Base-by-base conservation (phyloP, 2,329 filamentous ascomycete genomes). In the Daldinia sp. region DNA sequence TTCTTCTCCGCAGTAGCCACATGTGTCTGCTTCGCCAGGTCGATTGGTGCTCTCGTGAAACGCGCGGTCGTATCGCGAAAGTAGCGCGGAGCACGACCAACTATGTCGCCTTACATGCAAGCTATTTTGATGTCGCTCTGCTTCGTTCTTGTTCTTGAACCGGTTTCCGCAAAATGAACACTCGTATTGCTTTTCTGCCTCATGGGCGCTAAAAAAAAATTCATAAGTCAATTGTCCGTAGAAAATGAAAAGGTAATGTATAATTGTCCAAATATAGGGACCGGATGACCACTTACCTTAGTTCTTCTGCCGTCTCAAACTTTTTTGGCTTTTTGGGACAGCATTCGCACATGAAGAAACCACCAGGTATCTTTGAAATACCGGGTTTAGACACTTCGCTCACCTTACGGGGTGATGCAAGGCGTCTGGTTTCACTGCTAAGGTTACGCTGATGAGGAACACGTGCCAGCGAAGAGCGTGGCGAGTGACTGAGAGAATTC, bases 81-180 rank as follows among this genome's bases (percentile, higher is more conserved):
- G 73, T 28, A 99, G 88, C 0, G 94, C 93, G 35, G 94, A 94
- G 80, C 96, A 99, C 10, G 95, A 98, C 96, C 96, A 99, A 55
- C 94, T 98, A 81, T 98, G 94, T 26, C 92, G 90, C 37, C 95
- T 90, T 7, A 98, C 87, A 79, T 98, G 95, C 10, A 98, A 88
- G 13, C 94, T 97, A 77, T 98, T 98, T 77, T 97, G 94, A 78
- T 98, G 95, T 35, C 96, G 89, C 80, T 98, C 95, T 2, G 94
- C 94, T 82, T 98, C 96, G 76, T 98, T 98, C 82, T 98, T 98
- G 83, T 98, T 98, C 82, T 98, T 98, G 85, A 98, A 98, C 10
- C 95, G 90, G 78, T 98, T 98, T 46, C 92, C 92, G 79, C 95
- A 98, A 79, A 93, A 98, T 30, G 89, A 87, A 80, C 95, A 98